Evolutionary conservation across 2,329 filamentous ascomycete species (phyloP), one percentile per base, ranked within the genome.

Genomic region (Cercospora nicotianae): DNA sequence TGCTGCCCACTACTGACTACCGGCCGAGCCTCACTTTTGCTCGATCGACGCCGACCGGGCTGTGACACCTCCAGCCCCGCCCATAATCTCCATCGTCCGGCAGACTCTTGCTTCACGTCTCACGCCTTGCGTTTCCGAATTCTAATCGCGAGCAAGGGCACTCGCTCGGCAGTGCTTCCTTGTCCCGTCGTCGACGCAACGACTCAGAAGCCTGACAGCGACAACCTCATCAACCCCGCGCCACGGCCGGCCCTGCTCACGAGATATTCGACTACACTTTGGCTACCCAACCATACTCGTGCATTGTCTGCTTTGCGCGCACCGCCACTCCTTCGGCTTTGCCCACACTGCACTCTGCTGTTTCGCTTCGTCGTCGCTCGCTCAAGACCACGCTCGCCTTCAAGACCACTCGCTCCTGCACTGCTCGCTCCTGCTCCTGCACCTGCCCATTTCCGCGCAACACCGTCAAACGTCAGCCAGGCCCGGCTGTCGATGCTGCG

Each of bases 41-140:
- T 62, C 53, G 57, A 67, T 66, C 58, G 42, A 61, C 65, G 45
- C 58, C 60, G 39, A 48, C 63, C 30, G 60, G 65, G 60, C 62
- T 68, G 70, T 69, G 66, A 67, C 66, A 68, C 60, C 63, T 65
- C 58, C 42, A 59, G 65, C 65, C 69, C 67, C 70, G 67, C 67
- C 68, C 67, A 64, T 59, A 64, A 66, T 64, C 68, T 67, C 63
- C 31, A 59, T 67, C 66, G 69, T 65, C 66, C 65, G 66, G 62
- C 65, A 67, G 59, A 64, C 67, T 71, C 67, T 69, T 66, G 65
- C 65, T 67, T 67, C 62, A 63, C 66, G 65, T 72, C 71, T 70
- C 65, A 73, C 71, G 72, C 73, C 73, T 75, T 73, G 73, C 73
- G 67, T 74, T 72, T 74, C 69, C 68, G 63, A 73, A 70, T 71